Percentiles rank a stretch among this genome's conserved stretches.
These are phyloP conservation scores for Chaetomiaceae sp. DNA, from an alignment of 2,329 filamentous ascomycete genomes.

Conservation along the genomic window DNA sequence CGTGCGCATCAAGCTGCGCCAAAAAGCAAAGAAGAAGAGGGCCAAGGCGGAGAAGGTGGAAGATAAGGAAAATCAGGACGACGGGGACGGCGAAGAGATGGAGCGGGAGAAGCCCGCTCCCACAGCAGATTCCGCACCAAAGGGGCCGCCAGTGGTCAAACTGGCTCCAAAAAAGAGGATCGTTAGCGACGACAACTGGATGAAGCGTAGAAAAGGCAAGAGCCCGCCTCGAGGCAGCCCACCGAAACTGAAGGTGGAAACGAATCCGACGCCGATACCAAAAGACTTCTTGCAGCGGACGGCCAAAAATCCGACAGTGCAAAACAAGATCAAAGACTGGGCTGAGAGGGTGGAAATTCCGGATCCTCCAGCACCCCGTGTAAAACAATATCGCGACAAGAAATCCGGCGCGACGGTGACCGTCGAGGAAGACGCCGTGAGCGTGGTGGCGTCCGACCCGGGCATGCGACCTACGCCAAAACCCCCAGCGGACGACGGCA, in stretches of 20 bases:
- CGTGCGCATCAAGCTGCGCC: constrained; percentile 50
- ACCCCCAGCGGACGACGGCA: constrained; percentile 17
- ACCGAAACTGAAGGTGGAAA: constrained; percentile 29
- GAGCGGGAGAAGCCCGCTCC: constrained; percentile 20
- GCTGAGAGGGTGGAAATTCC: constrained; percentile 50
- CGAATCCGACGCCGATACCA: constrained; percentile 42
- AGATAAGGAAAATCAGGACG: constrained; percentile 24
- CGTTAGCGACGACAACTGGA: constrained; percentile 90
- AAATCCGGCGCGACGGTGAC: constrained; percentile 32
- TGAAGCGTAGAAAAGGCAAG: constrained; percentile 51
- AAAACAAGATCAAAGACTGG: constrained; percentile 60
- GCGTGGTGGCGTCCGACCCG: constrained; percentile 14
- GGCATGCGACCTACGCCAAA: constrained; percentile 12
- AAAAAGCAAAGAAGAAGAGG: constrained; percentile 39
- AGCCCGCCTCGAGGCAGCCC: constrained; percentile 35
- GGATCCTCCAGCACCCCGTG: constrained; percentile 34
- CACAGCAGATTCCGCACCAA: constrained; percentile 25
- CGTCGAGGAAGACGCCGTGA: constrained; percentile 31
- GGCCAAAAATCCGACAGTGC: constrained; percentile 49
- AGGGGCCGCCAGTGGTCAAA: constrained; percentile 40
- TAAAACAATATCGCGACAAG: constrained; percentile 25
- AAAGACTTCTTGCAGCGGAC: constrained; percentile 54
- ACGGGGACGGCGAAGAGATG: constrained; percentile 22
- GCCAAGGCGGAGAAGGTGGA: constrained; percentile 30
- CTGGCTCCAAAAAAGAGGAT: constrained; percentile 82